Percentiles rank a stretch among this genome's conserved stretches.
These are phyloP conservation scores for Daldinia bambusicola DNA, from an alignment of 495 filamentous ascomycete genomes.

Conservation along the genomic window DNA sequence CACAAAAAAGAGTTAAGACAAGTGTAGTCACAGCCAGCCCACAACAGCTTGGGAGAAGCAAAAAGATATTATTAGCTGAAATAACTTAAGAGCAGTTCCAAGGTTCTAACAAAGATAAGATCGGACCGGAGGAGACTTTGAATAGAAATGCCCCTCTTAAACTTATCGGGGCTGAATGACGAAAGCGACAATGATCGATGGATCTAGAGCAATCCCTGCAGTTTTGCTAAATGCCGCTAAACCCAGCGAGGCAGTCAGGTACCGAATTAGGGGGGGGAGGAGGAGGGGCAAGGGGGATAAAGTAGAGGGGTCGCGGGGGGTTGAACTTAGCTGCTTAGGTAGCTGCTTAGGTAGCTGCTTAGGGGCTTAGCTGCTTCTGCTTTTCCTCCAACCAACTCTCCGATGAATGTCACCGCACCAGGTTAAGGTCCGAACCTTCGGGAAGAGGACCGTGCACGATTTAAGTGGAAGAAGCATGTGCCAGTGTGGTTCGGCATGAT, in stretches of 20 bases:
- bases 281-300: neutral
- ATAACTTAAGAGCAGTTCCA: conserved; percentile 1
- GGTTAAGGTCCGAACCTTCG: conserved; percentile 25
- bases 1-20: neutral
- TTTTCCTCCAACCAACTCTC: neutral
- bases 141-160: conserved; percentile 11
- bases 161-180: conserved; percentile 24
- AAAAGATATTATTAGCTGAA: conserved; percentile 4
- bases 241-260: neutral
- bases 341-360: no score
- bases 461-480: neutral
- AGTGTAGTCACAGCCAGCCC: neutral
- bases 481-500: neutral
- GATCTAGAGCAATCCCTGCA: conserved; percentile 7
- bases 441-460: conserved; percentile 28
- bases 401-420: conserved; percentile 26
- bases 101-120: conserved; percentile 23
- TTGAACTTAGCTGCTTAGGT: no score
- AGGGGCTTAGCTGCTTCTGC: conserved; percentile 5
- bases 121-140: conserved; percentile 5
- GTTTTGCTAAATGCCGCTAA: neutral
- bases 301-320: conserved; percentile 28
- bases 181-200: conserved; percentile 30
- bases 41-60: neutral
- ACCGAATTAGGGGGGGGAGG: neutral